phyloP scores from a whole-genome alignment of 2,329 filamentous ascomycete species.

The Pochonia chlamydosporia region DNA sequence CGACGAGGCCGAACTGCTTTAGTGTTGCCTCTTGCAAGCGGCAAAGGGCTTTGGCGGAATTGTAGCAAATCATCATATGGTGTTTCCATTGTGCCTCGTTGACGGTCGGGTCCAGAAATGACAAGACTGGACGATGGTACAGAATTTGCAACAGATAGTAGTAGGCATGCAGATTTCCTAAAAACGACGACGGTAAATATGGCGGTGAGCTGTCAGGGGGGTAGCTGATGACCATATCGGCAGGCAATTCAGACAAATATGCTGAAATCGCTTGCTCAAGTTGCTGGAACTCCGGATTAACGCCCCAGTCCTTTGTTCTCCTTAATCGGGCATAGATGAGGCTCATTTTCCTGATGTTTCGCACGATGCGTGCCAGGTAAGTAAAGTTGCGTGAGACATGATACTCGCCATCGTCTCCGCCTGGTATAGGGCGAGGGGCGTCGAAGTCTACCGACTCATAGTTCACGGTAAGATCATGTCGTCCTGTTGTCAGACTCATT shows the following conservation, averaged over 20 bases:
- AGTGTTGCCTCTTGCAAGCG: constrained; percentile 80
- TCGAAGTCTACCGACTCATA: constrained; percentile 71
- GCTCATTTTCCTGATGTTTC: constrained; percentile 73
- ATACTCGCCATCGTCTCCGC: constrained; percentile 69
- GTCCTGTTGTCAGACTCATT: constrained; percentile 50
- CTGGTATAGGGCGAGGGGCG: constrained; percentile 56
- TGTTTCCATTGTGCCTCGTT: constrained; percentile 76
- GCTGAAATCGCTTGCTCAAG: constrained; percentile 71
- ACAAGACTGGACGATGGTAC: constrained; percentile 80
- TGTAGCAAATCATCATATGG: constrained; percentile 82
- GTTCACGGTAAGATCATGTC: constrained; percentile 71
- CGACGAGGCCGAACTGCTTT: constrained; percentile 68
- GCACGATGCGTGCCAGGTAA: constrained; percentile 71
- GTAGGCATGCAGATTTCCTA: constrained; percentile 86
- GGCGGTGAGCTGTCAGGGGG: constrained; percentile 73
- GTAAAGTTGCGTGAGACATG: constrained; percentile 78
- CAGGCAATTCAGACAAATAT: constrained; percentile 72
- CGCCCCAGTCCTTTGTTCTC: constrained; percentile 77
- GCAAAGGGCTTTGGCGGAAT: constrained; percentile 78
- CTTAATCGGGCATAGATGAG: constrained; percentile 68
- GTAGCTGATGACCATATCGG: constrained; percentile 72
- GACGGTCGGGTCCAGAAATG: constrained; percentile 66
- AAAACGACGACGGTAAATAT: constrained; percentile 79
- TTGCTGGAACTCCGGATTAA: constrained; percentile 75
- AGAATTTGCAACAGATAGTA: constrained; percentile 82